Base-by-base conservation (phyloP, 768 basidiomycete genomes). In the Mycena chlorophos region DNA sequence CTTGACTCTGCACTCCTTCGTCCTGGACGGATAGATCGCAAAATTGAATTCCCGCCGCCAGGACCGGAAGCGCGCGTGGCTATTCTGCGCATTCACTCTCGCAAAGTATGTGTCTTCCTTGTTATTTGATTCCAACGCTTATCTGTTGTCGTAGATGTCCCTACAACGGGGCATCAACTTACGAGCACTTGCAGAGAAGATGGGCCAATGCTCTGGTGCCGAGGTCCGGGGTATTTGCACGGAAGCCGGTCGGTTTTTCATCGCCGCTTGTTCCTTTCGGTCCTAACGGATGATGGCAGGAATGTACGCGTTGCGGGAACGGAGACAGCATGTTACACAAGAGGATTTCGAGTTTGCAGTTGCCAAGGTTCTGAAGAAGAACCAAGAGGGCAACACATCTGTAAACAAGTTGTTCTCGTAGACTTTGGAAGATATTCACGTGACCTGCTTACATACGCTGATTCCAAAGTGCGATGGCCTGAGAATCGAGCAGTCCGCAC, bases 321-420 rank as follows among this genome's bases (percentile, higher is more conserved):
- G 96, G 56, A 78, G 96, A 61, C 95, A 97, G 62, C 95, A 98
- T 70, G 96, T 98, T 49, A 97, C 95, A 3, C 95, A 97, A 71
- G 96, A 98, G 68, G 96, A 98, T 67, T 98, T 98, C 66, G 97
- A 98, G 78, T 94, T 98, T 76, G 95, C 96, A 29, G 90, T 98
- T 13, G 94, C 95, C 2, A 98, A 97, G 83, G 93, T 89, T 50
- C 74, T 96, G 65, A 98, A 97, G 85, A 96, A 95, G 82, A 92
- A 94, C 78, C 91, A 95, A 65, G 94, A 97, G 63, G 88, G 87
- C 16, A 95, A 95, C 70, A 97, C 91, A 23, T 91, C 89, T 0
- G 89, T 94, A 63, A 94, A 90, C 80, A 98, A 96, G 78, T 73
- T 98, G 52, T 98, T 97, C 79, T 88, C 88, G 54, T 90, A 81